phyloP scores from a whole-genome alignment of 2,329 filamentous ascomycete species.

The Nemania bipapillata region DNA sequence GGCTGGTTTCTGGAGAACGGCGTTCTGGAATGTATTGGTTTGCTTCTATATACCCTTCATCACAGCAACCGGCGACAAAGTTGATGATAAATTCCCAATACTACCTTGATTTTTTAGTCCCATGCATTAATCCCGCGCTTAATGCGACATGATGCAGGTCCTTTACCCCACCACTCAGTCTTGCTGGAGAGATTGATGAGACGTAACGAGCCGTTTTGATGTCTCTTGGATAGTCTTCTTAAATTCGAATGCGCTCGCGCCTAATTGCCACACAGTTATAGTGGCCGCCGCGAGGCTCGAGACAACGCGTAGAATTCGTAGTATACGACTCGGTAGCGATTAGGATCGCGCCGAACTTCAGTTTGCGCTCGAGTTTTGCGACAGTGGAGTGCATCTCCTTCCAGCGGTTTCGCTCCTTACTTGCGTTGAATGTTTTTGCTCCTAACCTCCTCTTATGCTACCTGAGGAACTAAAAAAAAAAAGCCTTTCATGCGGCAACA shows the following conservation, averaged over 20 bases:
- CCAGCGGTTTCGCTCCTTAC: background rate
- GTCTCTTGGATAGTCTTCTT: background rate
- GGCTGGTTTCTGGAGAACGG: conserved; percentile 25
- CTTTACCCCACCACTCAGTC: background rate
- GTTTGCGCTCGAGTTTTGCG: conserved; percentile 9
- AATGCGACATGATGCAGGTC: conserved; percentile 19
- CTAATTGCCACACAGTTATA: background rate
- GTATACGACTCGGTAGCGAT: background rate
- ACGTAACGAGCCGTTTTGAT: background rate
- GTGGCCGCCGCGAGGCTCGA: background rate
- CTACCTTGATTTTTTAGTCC: conserved; percentile 1
- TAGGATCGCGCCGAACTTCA: background rate
- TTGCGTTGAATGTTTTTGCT: background rate
- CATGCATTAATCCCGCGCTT: conserved; percentile 28
- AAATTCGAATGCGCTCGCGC: background rate
- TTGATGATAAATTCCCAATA: conserved; percentile 28
- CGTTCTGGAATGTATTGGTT: conserved; percentile 31
- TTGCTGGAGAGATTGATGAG: background rate
- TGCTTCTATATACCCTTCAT: conserved; percentile 37
- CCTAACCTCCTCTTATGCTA: conserved; percentile 6
- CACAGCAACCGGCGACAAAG: conserved; percentile 23
- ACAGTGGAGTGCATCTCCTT: conserved; percentile 5
- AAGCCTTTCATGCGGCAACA: conserved; percentile 44
- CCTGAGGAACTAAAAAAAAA: background rate
- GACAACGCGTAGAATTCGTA: background rate